These are phyloP conservation scores for Plasmodium gaboni DNA, from an alignment of 169 alveolate genomes.

Conservation along the genomic window DNA sequence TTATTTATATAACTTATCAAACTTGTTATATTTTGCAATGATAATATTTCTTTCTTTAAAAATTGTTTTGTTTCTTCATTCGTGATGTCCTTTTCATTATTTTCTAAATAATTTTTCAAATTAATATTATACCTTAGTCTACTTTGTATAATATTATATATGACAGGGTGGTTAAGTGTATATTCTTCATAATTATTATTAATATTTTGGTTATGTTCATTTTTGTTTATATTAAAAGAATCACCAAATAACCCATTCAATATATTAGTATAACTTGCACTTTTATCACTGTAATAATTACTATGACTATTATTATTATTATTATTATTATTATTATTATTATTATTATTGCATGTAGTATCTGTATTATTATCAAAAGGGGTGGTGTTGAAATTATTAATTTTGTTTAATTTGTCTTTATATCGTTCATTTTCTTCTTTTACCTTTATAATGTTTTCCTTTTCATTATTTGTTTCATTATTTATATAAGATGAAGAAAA, in stretches of 20 bases:
- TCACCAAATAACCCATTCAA: too few relatives aligned
- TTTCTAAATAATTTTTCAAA: slow-evolving; percentile 37
- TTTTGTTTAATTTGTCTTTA: too few relatives aligned
- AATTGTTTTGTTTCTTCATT: slow-evolving; percentile 45
- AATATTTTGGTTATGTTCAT: neutral
- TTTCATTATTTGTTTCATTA: too few relatives aligned
- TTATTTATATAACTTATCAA: slow-evolving; percentile 12
- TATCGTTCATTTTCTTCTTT: too few relatives aligned
- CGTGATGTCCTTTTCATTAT: neutral
- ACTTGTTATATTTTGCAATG: slow-evolving; percentile 24
- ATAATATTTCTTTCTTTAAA: slow-evolving; percentile 30
- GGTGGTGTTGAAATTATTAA: too few relatives aligned
- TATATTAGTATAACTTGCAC: too few relatives aligned
- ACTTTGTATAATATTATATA: slow-evolving; percentile 27
- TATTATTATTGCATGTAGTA: too few relatives aligned
- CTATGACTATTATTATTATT: too few relatives aligned
- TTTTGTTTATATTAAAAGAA: neutral
- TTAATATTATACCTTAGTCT: slow-evolving; percentile 55
- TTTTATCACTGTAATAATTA: too few relatives aligned
- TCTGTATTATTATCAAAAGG: too few relatives aligned
- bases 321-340: too few relatives aligned
- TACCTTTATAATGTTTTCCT: too few relatives aligned
- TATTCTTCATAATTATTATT: neutral
- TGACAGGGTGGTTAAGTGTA: slow-evolving; percentile 15
- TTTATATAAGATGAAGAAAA: neutral